Percentiles rank a stretch among this genome's conserved stretches.
Conservation (phyloP, 1,139 yeast genomes). For the Magnusiomyces suaveolens region DNA sequence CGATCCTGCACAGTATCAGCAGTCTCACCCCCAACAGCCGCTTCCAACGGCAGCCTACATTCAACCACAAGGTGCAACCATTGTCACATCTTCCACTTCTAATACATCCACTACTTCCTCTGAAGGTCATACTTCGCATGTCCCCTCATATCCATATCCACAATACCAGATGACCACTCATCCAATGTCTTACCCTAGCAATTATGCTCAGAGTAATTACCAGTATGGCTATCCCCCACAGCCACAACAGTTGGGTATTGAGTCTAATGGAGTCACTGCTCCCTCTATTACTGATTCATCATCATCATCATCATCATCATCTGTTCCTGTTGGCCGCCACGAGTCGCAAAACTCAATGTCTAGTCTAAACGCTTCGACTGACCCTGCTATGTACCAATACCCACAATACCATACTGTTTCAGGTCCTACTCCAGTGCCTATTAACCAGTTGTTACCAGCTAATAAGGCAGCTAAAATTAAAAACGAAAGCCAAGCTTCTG, state of each 20-base stretch:
- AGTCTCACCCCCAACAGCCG: background rate
- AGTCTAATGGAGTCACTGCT: background rate
- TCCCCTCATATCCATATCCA: background rate
- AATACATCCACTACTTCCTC: background rate
- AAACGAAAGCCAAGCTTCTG: background rate
- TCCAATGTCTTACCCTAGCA: background rate
- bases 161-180: background rate
- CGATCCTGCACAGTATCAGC: background rate
- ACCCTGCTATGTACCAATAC: background rate
- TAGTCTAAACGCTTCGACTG: background rate
- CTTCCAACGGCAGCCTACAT: background rate
- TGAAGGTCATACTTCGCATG: background rate
- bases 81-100: background rate
- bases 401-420: background rate
- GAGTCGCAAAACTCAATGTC: background rate
- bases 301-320: background rate
- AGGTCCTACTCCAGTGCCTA: background rate
- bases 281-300: background rate
- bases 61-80: background rate
- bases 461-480: background rate
- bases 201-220: background rate
- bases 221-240: slow-evolving; percentile 2
- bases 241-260: background rate
- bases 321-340: background rate
- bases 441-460: background rate